Evolutionary conservation across 2,329 filamentous ascomycete genomes (phyloP).

Genomic region (Boeremia exigua): DNA sequence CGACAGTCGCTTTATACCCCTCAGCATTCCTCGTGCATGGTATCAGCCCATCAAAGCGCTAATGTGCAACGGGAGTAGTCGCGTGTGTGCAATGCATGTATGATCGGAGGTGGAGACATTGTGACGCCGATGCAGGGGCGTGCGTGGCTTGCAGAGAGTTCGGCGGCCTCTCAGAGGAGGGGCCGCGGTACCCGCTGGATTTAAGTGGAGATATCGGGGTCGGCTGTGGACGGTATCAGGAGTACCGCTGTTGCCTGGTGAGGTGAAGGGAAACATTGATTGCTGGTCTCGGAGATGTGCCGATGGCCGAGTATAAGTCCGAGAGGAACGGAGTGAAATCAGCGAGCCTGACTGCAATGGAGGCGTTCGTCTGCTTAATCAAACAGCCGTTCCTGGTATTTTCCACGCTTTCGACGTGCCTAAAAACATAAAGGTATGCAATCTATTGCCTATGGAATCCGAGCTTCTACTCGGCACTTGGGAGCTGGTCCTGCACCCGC

Average conservation of each 20-base stretch:
- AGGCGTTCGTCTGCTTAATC: neutral
- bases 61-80: slow-evolving; percentile 10
- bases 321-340: neutral
- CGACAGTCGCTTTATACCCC: slow-evolving; percentile 12
- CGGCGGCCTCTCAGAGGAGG: slow-evolving; percentile 5
- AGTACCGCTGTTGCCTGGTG: slow-evolving; percentile 5
- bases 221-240: neutral
- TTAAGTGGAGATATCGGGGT: slow-evolving; percentile 4
- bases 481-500: slow-evolving; percentile 53
- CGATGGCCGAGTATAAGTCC: slow-evolving; percentile 5
- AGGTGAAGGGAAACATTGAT: neutral
- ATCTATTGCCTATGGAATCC: slow-evolving; percentile 3
- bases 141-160: slow-evolving; percentile 3
- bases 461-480: slow-evolving; percentile 28
- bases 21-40: slow-evolving; percentile 1
- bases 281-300: slow-evolving; percentile 8
- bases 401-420: neutral
- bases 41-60: slow-evolving; percentile 12
- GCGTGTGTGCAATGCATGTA: slow-evolving; percentile 15
- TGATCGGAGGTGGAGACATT: slow-evolving; percentile 1
- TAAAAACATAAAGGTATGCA: neutral
- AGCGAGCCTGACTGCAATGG: neutral
- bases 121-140: slow-evolving; percentile 15
- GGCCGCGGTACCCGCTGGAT: slow-evolving; percentile 8
- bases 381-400: neutral